phyloP scores from a whole-genome alignment of 1,139 yeast genomes.

The Yamadazyma diospyri region DNA sequence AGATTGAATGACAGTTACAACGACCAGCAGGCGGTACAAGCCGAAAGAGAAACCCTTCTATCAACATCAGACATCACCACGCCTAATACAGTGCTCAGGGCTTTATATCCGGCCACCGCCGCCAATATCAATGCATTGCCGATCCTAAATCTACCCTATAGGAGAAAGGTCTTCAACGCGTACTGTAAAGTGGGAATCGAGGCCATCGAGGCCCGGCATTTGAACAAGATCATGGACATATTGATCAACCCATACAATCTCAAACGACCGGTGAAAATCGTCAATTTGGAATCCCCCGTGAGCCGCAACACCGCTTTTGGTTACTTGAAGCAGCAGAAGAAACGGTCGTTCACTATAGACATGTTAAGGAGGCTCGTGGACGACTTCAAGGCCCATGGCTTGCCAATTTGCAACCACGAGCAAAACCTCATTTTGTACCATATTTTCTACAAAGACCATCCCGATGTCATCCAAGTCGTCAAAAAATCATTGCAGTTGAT shows the following conservation, averaged over 20 bases:
- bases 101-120: slow-evolving; percentile 2
- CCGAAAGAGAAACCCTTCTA: background rate
- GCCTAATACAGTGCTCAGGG: slow-evolving; percentile 2
- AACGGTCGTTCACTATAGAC: slow-evolving; percentile 17
- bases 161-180: slow-evolving; percentile 5
- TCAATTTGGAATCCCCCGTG: slow-evolving; percentile 4
- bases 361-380: slow-evolving; percentile 22
- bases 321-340: slow-evolving; percentile 15
- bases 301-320: slow-evolving; percentile 11
- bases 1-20: slow-evolving; percentile 5
- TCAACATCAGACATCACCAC: slow-evolving; percentile 3
- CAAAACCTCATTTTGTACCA: slow-evolving; percentile 27
- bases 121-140: background rate
- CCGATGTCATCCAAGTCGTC: slow-evolving; percentile 16
- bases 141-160: background rate
- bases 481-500: slow-evolving; percentile 6
- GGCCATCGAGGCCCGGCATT: slow-evolving; percentile 23
- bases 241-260: slow-evolving; percentile 17
- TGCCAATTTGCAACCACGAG: slow-evolving; percentile 31
- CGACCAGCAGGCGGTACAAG: slow-evolving; percentile 5
- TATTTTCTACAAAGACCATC: slow-evolving; percentile 30
- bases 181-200: slow-evolving; percentile 5
- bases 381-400: slow-evolving; percentile 23
- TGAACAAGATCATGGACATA: slow-evolving; percentile 33
- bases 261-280: slow-evolving; percentile 10